These are phyloP conservation scores for Byssochlamys sp. DNA, from an alignment of 2,329 filamentous ascomycete genomes.

Conservation along the genomic window DNA sequence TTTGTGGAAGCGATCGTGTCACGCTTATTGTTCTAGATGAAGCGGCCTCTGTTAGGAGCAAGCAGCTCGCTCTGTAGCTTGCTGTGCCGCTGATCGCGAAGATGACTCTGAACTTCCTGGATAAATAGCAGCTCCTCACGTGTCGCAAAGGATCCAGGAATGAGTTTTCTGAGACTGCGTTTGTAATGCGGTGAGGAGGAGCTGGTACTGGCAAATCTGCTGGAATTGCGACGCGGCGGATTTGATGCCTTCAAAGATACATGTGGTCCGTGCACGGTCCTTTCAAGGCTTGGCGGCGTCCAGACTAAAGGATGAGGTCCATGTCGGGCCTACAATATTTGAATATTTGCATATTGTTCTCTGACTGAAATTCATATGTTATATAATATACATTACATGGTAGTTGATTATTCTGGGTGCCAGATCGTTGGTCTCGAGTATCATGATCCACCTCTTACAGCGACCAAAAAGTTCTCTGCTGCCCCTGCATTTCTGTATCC, in stretches of 20 bases:
- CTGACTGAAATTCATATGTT: neutral
- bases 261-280: neutral
- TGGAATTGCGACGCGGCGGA: neutral
- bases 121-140: neutral
- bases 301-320: neutral
- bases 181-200: neutral
- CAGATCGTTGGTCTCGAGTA: neutral
- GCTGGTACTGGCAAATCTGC: neutral
- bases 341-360: neutral
- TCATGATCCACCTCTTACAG: neutral
- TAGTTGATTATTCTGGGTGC: neutral
- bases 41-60: neutral
- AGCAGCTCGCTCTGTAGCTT: neutral
- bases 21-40: neutral
- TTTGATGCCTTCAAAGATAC: neutral
- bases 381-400: neutral
- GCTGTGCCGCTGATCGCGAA: neutral
- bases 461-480: neutral
- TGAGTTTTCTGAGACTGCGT: neutral
- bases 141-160: neutral
- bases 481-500: neutral
- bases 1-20: conserved; percentile 1
- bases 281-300: neutral
- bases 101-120: neutral
- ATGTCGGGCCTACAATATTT: too few relatives aligned